Conservation (phyloP, 2,329 filamentous ascomycete species). For the Teratosphaeriaceae sp. region DNA sequence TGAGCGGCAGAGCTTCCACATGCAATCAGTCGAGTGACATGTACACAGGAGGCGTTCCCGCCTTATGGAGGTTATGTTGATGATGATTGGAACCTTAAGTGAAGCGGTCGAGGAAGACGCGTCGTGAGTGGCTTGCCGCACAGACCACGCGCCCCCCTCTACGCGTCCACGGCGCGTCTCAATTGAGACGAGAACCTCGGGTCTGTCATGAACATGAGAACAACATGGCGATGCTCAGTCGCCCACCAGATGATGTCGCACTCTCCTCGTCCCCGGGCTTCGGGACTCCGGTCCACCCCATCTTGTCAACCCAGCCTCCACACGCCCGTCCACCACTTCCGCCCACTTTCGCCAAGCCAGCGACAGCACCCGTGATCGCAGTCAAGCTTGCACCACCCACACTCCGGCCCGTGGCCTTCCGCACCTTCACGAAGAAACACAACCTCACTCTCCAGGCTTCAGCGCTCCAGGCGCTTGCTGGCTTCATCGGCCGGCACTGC, state of each 20-base stretch:
- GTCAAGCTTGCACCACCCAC: constrained; percentile 84
- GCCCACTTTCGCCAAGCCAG: constrained; percentile 40
- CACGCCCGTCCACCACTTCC: constrained; percentile 36
- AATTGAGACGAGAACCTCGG: too few species aligned
- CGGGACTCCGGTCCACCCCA: constrained; percentile 75
- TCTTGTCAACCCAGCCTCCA: constrained; percentile 33
- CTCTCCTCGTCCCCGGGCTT: constrained; percentile 87
- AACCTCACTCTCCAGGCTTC: constrained; percentile 86
- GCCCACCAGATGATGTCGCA: constrained; percentile 39
- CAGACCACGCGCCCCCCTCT: too few species aligned
- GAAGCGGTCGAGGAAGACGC: too few species aligned
- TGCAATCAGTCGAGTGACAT: too few species aligned
- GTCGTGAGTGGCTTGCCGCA: too few species aligned
- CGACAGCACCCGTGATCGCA: constrained; percentile 41
- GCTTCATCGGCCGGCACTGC: constrained; percentile 88
- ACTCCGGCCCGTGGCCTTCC: constrained; percentile 82
- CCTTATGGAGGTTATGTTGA: too few species aligned
- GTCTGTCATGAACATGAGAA: too few species aligned
- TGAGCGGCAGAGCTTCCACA: too few species aligned
- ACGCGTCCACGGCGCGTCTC: too few species aligned
- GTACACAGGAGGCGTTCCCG: too few species aligned
- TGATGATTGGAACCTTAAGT: too few species aligned
- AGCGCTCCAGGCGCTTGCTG: constrained; percentile 74
- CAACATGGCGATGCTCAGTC: constrained; percentile 21
- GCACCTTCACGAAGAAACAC: constrained; percentile 96